These are phyloP conservation scores for Penicillium silybi DNA, from an alignment of 495 filamentous ascomycete genomes.

Conservation along the genomic window DNA sequence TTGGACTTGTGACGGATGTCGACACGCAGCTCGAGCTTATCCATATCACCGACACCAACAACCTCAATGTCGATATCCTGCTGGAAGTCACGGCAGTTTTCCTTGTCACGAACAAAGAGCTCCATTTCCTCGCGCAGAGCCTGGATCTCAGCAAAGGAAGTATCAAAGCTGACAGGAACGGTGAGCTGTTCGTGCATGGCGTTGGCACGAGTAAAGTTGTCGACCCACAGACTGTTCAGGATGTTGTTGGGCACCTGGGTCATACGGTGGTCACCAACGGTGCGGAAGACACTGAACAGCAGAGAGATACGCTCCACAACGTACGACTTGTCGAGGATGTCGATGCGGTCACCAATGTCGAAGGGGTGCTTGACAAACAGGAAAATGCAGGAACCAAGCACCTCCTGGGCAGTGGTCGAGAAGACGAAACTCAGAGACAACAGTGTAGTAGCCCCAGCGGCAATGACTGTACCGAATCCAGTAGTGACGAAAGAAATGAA, in stretches of 20 bases:
- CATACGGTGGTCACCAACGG: slow-evolving; percentile 73
- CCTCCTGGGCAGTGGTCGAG: slow-evolving; percentile 83
- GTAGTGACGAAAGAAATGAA: slow-evolving; percentile 87
- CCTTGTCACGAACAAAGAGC: slow-evolving; percentile 75
- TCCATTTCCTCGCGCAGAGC: slow-evolving; percentile 76
- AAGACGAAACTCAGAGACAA: slow-evolving; percentile 95
- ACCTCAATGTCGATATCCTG: slow-evolving; percentile 75
- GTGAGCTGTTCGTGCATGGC: slow-evolving; percentile 86
- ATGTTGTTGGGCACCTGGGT: slow-evolving; percentile 90
- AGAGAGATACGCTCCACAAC: slow-evolving; percentile 92
- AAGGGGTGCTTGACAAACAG: slow-evolving; percentile 95
- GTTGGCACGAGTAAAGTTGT: slow-evolving; percentile 85
- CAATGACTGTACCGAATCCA: slow-evolving; percentile 79
- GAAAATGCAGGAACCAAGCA: slow-evolving; percentile 95
- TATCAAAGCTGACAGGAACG: slow-evolving; percentile 78
- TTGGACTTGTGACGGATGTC: slow-evolving; percentile 92
- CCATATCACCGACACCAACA: slow-evolving; percentile 75
- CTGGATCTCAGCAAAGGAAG: slow-evolving; percentile 82
- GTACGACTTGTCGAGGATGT: slow-evolving; percentile 67
- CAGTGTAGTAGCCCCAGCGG: slow-evolving; percentile 91
- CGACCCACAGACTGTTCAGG: slow-evolving; percentile 85
- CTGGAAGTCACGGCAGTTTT: slow-evolving; percentile 90
- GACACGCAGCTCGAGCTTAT: slow-evolving; percentile 78
- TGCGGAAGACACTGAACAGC: slow-evolving; percentile 88
- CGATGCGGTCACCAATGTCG: slow-evolving; percentile 92